Base-by-base conservation (phyloP, 176 grass and related monocot species). In the Alloteropsis semialata region DNA sequence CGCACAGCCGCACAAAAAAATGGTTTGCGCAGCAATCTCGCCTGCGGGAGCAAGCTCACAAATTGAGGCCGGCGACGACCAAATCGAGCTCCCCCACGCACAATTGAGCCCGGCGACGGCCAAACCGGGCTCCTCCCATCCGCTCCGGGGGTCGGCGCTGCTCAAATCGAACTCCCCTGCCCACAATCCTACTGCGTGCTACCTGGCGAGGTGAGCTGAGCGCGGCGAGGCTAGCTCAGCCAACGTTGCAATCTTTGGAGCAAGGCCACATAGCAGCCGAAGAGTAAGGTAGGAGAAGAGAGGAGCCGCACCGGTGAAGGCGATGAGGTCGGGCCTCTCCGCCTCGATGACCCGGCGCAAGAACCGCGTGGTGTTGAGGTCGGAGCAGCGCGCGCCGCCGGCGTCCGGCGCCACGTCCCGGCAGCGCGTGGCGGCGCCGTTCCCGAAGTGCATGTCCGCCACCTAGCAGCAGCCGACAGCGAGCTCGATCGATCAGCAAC, bases 401-500 rank as follows among this genome's bases (percentile, higher is more conserved):
- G 6, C 81, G 22, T 69, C 81, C 33, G 86, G 82, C 28, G 76
- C 76, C 79, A 98, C 92, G 73, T 98, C 92, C 30, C 88, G 74
- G 78, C 96, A 98, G 25, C 92, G 87, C 73, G 90, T 95, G 75
- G 83, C 65, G 74, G 69, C 81, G 38, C 96, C 95, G 65, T 98
- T 98, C 48, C 92, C 96, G 83, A 91, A 98, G 84, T 98, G 96
- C 90, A 95, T 91, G 65, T 98, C 96, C 29, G 96, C 92, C 82
- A 98, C 96, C 96, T 98, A 86, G 18, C 43, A 68, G 24, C 62
- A 28, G 8, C 65, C 15, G 3, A 0, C 33, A 76, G 41, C 25
- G 21, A 37, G n/a, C 43, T 48, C 29, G 29, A 56, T 67, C 27
- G 46, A 29, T 29, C n/a, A 88, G 78, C 53, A 14, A 16, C 11